phyloP scores from a whole-genome alignment of 2,329 filamentous ascomycete genomes.

The Verticillium nonalfalfae region DNA sequence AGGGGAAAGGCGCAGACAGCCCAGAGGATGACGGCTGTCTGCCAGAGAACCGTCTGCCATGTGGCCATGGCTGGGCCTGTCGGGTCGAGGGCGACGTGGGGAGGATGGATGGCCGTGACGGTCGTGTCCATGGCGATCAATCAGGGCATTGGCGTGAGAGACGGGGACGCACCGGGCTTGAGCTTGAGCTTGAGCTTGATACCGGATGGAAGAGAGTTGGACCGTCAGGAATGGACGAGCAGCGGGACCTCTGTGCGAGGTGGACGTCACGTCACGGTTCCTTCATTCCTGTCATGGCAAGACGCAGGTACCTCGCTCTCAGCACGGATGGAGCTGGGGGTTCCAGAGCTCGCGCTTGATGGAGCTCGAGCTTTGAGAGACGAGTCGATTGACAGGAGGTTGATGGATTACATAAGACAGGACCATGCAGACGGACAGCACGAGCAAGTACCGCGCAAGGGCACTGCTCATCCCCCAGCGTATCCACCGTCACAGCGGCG shows the following conservation, averaged over 20 bases:
- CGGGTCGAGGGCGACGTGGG: background rate
- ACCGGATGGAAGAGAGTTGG: background rate
- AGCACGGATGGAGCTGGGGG: too few relatives aligned
- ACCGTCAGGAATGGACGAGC: background rate
- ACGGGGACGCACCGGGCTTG: too few relatives aligned
- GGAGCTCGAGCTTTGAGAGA: too few relatives aligned
- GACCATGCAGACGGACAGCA: too few relatives aligned
- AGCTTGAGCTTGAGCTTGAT: too few relatives aligned
- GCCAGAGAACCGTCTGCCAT: background rate
- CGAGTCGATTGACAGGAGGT: too few relatives aligned
- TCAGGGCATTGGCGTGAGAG: background rate
- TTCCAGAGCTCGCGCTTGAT: too few relatives aligned
- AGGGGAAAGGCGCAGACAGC: conserved; percentile 19
- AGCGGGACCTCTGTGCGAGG: background rate
- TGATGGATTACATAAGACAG: too few relatives aligned
- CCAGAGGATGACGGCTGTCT: background rate
- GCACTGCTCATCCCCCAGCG: background rate
- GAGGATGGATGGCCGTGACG: background rate
- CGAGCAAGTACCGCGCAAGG: background rate
- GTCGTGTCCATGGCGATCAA: background rate
- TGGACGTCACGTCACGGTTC: background rate
- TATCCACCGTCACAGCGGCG: background rate
- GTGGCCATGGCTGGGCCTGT: background rate
- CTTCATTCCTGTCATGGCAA: background rate
- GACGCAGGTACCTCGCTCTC: background rate